These are phyloP conservation scores for Debaryomyces subglobosus DNA, from an alignment of 1,139 yeast species.

Conservation along the genomic window DNA sequence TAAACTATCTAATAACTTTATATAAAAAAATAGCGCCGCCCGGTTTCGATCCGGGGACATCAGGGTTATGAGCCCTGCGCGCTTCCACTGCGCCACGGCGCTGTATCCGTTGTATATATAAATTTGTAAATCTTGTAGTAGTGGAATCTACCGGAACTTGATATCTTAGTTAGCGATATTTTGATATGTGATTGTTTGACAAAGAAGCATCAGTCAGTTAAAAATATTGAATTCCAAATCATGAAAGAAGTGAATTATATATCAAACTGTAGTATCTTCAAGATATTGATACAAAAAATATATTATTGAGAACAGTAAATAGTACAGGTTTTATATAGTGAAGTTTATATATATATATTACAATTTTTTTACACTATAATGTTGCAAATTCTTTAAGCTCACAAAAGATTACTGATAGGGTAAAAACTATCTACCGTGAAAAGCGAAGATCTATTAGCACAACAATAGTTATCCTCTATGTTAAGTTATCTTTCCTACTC, in stretches of 20 bases:
- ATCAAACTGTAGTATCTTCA: neutral
- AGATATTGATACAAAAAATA: too few species aligned
- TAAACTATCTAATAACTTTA: neutral
- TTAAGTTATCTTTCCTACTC: neutral
- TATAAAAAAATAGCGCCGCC: slow-evolving; percentile 77
- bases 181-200: neutral
- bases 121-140: neutral
- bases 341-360: neutral
- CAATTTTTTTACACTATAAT: neutral
- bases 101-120: slow-evolving; percentile 25
- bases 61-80: slow-evolving; percentile 99
- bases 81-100: slow-evolving; percentile 99
- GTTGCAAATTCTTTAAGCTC: neutral
- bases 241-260: neutral
- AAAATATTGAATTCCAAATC: neutral
- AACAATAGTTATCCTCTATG: neutral
- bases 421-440: too few species aligned
- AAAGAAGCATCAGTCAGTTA: too few species aligned
- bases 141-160: neutral
- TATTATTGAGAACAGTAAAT: neutral
- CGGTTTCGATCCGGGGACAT: slow-evolving; percentile 99
- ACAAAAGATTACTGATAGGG: neutral
- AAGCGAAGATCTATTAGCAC: neutral
- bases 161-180: neutral
- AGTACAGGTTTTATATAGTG: neutral